phyloP scores from a whole-genome alignment of 768 basidiomycete genomes.

The Lactarius hatsudake region DNA sequence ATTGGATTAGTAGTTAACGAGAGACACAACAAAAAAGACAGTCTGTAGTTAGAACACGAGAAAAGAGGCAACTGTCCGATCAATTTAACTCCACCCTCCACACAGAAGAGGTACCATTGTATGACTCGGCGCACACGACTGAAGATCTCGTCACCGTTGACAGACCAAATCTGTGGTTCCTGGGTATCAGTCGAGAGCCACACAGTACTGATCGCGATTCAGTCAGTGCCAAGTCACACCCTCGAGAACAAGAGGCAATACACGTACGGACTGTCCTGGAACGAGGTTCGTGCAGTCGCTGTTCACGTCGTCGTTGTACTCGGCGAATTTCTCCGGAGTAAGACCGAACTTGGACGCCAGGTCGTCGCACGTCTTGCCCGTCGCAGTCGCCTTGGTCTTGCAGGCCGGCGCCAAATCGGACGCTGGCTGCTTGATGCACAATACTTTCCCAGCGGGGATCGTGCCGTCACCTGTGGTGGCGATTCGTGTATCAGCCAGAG shows the following conservation, averaged over 20 bases:
- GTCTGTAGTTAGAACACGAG: background rate
- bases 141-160: background rate
- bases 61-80: background rate
- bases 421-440: background rate
- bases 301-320: conserved; percentile 20
- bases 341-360: conserved; percentile 2
- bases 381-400: conserved; percentile 18
- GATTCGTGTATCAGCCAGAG: background rate
- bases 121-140: no score
- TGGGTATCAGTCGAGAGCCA: conserved; percentile 4
- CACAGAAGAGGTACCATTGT: background rate
- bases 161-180: background rate
- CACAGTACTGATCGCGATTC: conserved; percentile 12
- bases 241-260: background rate
- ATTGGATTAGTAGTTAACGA: no score
- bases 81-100: background rate
- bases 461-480: background rate
- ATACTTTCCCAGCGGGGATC: background rate
- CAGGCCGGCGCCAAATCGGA: background rate
- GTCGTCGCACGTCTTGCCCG: background rate
- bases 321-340: background rate
- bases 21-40: background rate
- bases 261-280: conserved; percentile 9
- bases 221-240: background rate
- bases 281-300: conserved; percentile 9